phyloP scores from a whole-genome alignment of 345 rosid species.

The Leavenworthia alabamica region DNA sequence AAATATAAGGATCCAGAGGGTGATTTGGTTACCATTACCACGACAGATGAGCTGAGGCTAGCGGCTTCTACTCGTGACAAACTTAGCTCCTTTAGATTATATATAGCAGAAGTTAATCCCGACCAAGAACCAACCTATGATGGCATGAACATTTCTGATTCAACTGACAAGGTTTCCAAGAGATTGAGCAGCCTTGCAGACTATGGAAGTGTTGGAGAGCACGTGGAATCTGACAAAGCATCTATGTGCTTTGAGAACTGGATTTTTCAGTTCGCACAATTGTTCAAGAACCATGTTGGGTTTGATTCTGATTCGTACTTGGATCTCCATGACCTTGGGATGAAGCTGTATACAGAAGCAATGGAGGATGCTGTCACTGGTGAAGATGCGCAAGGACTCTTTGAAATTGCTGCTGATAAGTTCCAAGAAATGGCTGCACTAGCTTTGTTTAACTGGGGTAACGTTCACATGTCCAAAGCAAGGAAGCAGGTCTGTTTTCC shows the following conservation, averaged over 20 bases:
- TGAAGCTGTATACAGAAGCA: conserved; percentile 89
- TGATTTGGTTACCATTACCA: conserved; percentile 85
- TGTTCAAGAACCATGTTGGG: conserved; percentile 93
- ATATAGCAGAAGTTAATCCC: conserved; percentile 59
- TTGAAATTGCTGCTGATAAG: conserved; percentile 74
- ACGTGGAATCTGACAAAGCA: conserved; percentile 33
- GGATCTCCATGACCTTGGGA: conserved; percentile 89
- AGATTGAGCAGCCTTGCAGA: conserved; percentile 32
- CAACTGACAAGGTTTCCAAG: conserved; percentile 27
- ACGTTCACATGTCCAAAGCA: conserved; percentile 83
- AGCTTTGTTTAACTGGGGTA: conserved; percentile 96
- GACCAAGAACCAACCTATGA: conserved; percentile 89
- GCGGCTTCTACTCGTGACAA: conserved; percentile 52
- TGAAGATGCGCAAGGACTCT: conserved; percentile 82
- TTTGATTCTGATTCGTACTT: conserved; percentile 89
- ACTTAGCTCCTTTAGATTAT: conserved; percentile 63
- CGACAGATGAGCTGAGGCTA: conserved; percentile 68
- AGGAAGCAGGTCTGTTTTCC: conserved; percentile 63
- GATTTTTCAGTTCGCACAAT: conserved; percentile 82
- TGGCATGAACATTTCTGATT: conserved; percentile 37
- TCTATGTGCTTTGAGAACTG: conserved; percentile 59
- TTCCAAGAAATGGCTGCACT: conserved; percentile 98
- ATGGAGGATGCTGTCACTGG: conserved; percentile 84
- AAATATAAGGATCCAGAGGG: conserved; percentile 88
- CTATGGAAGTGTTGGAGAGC: conserved; percentile 42